phyloP scores from a whole-genome alignment of 2,329 filamentous ascomycete genomes.

The Epichloe sylvatica region DNA sequence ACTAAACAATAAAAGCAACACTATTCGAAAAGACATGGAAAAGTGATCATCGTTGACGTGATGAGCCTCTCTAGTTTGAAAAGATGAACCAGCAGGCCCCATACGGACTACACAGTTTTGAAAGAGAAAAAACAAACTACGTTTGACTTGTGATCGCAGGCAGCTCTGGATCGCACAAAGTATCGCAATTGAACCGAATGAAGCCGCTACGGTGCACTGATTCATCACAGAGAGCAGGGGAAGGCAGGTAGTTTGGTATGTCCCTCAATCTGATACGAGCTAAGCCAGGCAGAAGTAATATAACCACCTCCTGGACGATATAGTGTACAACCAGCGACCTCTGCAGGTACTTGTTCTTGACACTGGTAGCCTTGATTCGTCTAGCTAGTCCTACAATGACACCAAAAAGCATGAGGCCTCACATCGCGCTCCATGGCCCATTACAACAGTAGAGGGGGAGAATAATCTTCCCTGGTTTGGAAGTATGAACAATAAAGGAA shows the following conservation, averaged over 20 bases:
- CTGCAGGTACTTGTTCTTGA: slow-evolving; percentile 3
- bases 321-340: slow-evolving; percentile 10
- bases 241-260: background rate
- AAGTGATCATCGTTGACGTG: too few species aligned
- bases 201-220: background rate
- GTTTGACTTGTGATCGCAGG: too few species aligned
- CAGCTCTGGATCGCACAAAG: too few species aligned
- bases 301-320: slow-evolving; percentile 7
- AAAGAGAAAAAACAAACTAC: too few species aligned
- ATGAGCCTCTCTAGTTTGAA: too few species aligned
- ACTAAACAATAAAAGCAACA: too few species aligned
- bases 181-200: too few species aligned
- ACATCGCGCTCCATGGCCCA: slow-evolving; percentile 6
- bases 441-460: slow-evolving; percentile 7
- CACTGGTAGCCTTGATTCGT: slow-evolving; percentile 1
- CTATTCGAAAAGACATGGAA: too few species aligned
- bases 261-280: slow-evolving; percentile 5
- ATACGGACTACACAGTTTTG: too few species aligned
- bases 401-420: slow-evolving; percentile 7
- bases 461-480: slow-evolving; percentile 1
- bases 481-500: slow-evolving; percentile 11
- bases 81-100: too few species aligned
- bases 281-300: background rate
- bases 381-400: slow-evolving; percentile 10
- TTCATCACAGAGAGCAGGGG: background rate